These are phyloP conservation scores for Pseudopithomyces chartarum DNA, from an alignment of 2,329 filamentous ascomycete species.

Conservation along the genomic window DNA sequence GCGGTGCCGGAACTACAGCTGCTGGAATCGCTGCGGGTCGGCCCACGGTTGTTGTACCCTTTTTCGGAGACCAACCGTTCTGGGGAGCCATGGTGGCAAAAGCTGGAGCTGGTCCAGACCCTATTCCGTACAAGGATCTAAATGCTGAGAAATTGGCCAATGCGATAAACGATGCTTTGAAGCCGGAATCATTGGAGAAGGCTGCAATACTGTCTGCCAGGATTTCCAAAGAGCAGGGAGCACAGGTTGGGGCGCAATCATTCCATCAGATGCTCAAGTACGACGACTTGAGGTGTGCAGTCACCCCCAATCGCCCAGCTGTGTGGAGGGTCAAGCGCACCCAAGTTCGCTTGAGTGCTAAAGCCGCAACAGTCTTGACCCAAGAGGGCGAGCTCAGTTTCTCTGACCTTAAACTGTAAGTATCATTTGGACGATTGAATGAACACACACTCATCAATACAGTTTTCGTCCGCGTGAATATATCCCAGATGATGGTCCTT, in stretches of 20 bases:
- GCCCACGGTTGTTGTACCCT: slow-evolving; percentile 82
- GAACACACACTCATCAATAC: slow-evolving; percentile 12
- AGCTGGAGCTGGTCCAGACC: slow-evolving; percentile 48
- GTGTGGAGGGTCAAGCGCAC: slow-evolving; percentile 48
- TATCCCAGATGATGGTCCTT: slow-evolving; percentile 46
- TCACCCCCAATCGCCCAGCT: slow-evolving; percentile 38
- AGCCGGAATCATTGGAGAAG: slow-evolving; percentile 42
- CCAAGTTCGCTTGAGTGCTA: slow-evolving; percentile 41
- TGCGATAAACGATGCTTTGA: slow-evolving; percentile 44
- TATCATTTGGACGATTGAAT: background rate
- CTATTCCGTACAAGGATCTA: slow-evolving; percentile 46
- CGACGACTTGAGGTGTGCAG: slow-evolving; percentile 43
- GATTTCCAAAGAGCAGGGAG: slow-evolving; percentile 45
- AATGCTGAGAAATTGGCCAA: slow-evolving; percentile 46
- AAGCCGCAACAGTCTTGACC: slow-evolving; percentile 44
- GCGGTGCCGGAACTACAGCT: slow-evolving; percentile 85
- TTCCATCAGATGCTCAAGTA: slow-evolving; percentile 47
- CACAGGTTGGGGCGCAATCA: slow-evolving; percentile 42
- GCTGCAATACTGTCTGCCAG: slow-evolving; percentile 44
- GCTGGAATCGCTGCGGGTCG: slow-evolving; percentile 81
- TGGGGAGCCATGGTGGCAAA: slow-evolving; percentile 49
- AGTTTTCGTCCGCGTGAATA: slow-evolving; percentile 47
- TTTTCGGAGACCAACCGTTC: slow-evolving; percentile 60
- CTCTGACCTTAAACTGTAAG: slow-evolving; percentile 46
- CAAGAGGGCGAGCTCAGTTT: slow-evolving; percentile 44